Evolutionary conservation across 495 filamentous ascomycete species (phyloP), one percentile per base, ranked within the genome.

Genomic region (Aspergillus homomorphus): DNA sequence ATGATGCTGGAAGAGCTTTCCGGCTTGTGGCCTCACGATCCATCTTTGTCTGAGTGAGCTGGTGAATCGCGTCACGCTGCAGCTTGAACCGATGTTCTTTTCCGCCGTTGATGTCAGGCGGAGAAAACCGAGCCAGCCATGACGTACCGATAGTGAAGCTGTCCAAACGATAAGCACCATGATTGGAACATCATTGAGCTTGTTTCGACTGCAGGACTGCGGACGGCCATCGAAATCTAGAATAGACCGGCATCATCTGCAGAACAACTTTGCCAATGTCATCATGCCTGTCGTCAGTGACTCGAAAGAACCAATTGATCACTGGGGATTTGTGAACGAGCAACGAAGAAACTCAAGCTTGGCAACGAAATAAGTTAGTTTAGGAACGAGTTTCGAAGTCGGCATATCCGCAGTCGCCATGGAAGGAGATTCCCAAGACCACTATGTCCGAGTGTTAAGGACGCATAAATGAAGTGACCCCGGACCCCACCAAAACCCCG

Each of bases 401-500:
- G 10, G 44, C 18, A 46, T 46, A 46, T 9, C 8, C 44, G n/a
- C n/a, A 46, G 42, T 20, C 3, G 42, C 42, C 44, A 14, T 45
- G 44, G 18, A 12, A 12, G 33, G 10, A 2, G 10, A 48, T 21
- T 48, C 16, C 20, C 45, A 12, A 23, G 19, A 18, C 33, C 12
- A 10, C 19, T 46, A 22, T 21, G 1, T 22, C 18, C 45, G 45
- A 19, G 19, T 20, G 4, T 3, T 10, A 15, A 46, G 45, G 7
- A 46, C 4, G 33, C 33, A 38, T 2, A 38, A 38, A 5, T 6
- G 33, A 8, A 3, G 2, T 21, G 3, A 22, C 45, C 48, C 23
- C 48, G 18, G 24, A 30, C 48, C 48, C 48, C 48, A 18, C 23
- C 15, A n/a, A 50, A 51, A 51, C 48, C 24, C 48, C 48, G 15